Evolutionary conservation across 306 rosid species (phyloP), one percentile per base, ranked within the genome.

Genomic region (Rosa multiflora): DNA sequence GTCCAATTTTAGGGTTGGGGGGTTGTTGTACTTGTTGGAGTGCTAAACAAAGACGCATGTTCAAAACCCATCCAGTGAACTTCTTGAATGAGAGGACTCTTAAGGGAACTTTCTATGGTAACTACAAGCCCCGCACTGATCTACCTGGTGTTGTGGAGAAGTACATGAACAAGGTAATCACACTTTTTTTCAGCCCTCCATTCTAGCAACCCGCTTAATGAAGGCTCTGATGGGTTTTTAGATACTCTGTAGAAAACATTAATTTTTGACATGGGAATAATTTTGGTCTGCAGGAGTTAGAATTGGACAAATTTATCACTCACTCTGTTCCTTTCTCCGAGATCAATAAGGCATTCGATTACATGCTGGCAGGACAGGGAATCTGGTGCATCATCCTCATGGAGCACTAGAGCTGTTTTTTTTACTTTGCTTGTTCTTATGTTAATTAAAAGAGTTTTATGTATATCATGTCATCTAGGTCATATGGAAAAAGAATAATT

Each of bases 11-110:
- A 94, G 98, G 98, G 98, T 18, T 94, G 98, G 98, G 98, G 97
- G 46, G 90, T 90, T 76, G 98, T 97, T 35, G 98, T 94, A 10
- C 94, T 94, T 1, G 98, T 94, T 44, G 98, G 98, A 26, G 97
- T 94, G 55, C 97, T 96, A 46, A 94, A 6, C 79, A 94, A 88
- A 85, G 97, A 94, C 48, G 97, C 26, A 90, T 77, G 90, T 94
- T 94, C 88, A 89, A 87, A 77, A 94, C 98, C 73, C 89, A 90
- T 79, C 96, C 96, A 15, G 0, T 91, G 82, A 92, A 94, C 69
- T 78, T 94, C 72, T 76, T 94, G 85, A 84, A 85, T 35, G 98
- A 89, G 77, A 94, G 91, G 90, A 94, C 97, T 63, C 94, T 92
- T 0, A 94, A 90, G 90, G 98, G 98, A 20, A 92, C 98, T 67